Base-by-base conservation (phyloP, 805 yeast species). In the Zygosaccharomyces bailii region DNA sequence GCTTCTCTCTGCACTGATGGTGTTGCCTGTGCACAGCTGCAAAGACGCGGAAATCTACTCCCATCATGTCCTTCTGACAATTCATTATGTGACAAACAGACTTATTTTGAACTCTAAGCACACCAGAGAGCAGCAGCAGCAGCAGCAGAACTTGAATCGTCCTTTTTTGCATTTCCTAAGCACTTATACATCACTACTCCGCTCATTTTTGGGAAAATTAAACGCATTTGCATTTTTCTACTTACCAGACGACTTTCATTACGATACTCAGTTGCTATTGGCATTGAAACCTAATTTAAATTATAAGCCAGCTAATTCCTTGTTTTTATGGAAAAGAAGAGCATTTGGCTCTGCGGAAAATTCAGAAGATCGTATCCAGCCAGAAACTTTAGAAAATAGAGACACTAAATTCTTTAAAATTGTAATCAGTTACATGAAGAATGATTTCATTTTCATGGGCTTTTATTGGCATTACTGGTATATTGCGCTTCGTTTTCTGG, bases 401-500 rank as follows among this genome's bases (percentile, higher is more conserved):
- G 52, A 52, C 34, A 41, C 50, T 2, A 53, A 46, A 43, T 53
- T 46, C 37, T 61, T 57, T 44, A 54, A 49, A 43, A 52, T 63
- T 16, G 51, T 64, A 13, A 52, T 61, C 9, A 63, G 67, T 5
- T 63, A 64, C 30, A 44, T 64, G 43, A 54, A 55, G 29, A 59
- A 61, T 42, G 61, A 60, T 43, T 38, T 50, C 4, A 46, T 56
- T 7, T 60, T 60, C 29, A 42, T 51, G 33, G 55, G 61, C 14
- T 64, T 64, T 43, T 57, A 60, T 38, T 64, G 61, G 60, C 63
- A 64, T 46, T 63, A 59, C 46, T 63, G 66, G 66, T 49, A 46
- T 33, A 59, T 62, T 11, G 46, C 57, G 9, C 34, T 58, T 14
- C 44, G 43, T 5, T 42, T 29, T 11, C 34, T 48, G 10, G 25